Conservation (phyloP, 257 asterid species). For the Catharanthus roseus region DNA sequence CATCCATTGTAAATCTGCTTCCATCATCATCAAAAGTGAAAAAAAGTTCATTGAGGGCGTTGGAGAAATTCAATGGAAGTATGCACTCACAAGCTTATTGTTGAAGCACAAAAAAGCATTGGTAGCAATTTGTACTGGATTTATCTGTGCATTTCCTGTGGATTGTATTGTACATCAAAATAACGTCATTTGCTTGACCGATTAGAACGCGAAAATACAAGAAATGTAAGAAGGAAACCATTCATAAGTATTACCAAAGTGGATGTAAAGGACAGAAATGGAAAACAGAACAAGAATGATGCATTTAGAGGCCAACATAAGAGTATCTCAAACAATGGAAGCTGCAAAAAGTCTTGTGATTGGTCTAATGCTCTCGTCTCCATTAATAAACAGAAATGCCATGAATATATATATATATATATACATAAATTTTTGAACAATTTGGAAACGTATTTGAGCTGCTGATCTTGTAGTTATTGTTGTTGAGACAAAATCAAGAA, state of each 20-base stretch:
- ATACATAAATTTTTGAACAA: too few relatives aligned
- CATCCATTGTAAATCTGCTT: conserved; percentile 18
- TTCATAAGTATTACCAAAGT: conserved; percentile 3
- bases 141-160: conserved; percentile 20
- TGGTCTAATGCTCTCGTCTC: background rate
- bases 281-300: background rate
- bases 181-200: too few relatives aligned
- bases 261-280: conserved; percentile 2
- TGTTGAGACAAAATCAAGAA: conserved; percentile 6
- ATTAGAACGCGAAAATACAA: background rate
- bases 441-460: too few relatives aligned
- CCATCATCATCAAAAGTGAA: background rate
- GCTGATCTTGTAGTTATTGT: background rate
- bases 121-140: conserved; percentile 5
- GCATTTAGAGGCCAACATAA: conserved; percentile 2
- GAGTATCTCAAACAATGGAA: too few relatives aligned
- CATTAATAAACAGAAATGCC: background rate
- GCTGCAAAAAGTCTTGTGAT: too few relatives aligned
- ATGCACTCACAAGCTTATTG: conserved; percentile 13
- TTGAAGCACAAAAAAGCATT: conserved; percentile 12
- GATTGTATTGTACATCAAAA: background rate
- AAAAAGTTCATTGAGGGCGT: too few relatives aligned
- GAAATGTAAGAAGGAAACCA: too few relatives aligned
- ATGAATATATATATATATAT: too few relatives aligned
- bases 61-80: too few relatives aligned